Evolutionary conservation across 1,284 basidiomycete species (phyloP).

Genomic region (Boletus chippewaensis): DNA sequence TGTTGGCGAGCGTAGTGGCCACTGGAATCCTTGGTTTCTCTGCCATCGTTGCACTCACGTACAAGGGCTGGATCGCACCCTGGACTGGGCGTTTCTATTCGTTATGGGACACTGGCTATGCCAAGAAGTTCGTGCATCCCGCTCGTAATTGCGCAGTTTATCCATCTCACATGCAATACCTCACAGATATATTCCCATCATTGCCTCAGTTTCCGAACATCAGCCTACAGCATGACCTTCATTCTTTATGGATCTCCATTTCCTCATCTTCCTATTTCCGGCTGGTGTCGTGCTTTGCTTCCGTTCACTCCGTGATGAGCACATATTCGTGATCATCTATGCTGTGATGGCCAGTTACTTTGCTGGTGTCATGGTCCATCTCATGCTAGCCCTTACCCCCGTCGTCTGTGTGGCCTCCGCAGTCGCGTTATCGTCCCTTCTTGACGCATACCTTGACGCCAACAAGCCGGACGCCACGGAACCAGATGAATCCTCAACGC

Average conservation of each 20-base stretch:
- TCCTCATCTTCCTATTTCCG: constrained; percentile 97
- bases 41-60: constrained; percentile 76
- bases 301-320: constrained; percentile 91
- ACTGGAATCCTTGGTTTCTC: constrained; percentile 69
- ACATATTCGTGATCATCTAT: constrained; percentile 99
- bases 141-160: background rate
- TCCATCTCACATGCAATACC: constrained; percentile 7
- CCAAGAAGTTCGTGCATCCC: constrained; percentile 69
- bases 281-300: constrained; percentile 94
- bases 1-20: constrained; percentile 64
- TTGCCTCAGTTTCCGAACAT: constrained; percentile 99
- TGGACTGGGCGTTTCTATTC: constrained; percentile 99
- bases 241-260: constrained; percentile 99
- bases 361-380: constrained; percentile 97
- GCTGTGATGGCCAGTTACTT: constrained; percentile 96
- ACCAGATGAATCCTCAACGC: constrained; percentile 27
- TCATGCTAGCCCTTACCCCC: constrained; percentile 90
- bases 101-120: constrained; percentile 98
- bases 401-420: constrained; percentile 90
- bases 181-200: constrained; percentile 88
- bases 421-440: constrained; percentile 81
- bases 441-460: constrained; percentile 87
- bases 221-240: constrained; percentile 99
- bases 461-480: constrained; percentile 47
- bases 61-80: constrained; percentile 94